Percentiles rank a stretch among this genome's conserved stretches.
phyloP scores from a whole-genome alignment of 345 rosid genomes.

The Ceriops tagal region DNA sequence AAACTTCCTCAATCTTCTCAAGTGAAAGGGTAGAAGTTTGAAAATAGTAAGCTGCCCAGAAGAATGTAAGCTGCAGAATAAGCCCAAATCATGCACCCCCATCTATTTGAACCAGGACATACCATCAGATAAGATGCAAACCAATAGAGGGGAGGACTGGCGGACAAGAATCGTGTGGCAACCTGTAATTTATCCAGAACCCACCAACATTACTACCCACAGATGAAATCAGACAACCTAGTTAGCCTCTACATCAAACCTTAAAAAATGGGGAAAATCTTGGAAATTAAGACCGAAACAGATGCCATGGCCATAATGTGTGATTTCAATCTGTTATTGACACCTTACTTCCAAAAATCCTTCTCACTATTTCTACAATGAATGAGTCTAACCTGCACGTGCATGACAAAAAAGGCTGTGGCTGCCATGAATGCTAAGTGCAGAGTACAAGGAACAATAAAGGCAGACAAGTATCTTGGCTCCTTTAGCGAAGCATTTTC shows the following conservation, averaged over 20 bases:
- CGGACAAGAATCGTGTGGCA: slow-evolving; percentile 83
- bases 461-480: slow-evolving; percentile 42
- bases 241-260: background rate
- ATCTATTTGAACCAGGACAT: slow-evolving; percentile 35
- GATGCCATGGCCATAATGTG: background rate
- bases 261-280: background rate
- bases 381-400: slow-evolving; percentile 65
- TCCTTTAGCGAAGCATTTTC: slow-evolving; percentile 31
- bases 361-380: no score
- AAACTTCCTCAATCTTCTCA: slow-evolving; percentile 19
- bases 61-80: slow-evolving; percentile 73
- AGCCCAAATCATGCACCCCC: slow-evolving; percentile 68
- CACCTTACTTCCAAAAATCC: background rate
- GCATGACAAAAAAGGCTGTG: slow-evolving; percentile 82
- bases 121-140: slow-evolving; percentile 55
- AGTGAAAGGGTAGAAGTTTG: slow-evolving; percentile 91
- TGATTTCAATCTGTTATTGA: background rate
- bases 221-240: background rate
- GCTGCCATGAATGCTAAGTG: slow-evolving; percentile 71
- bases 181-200: slow-evolving; percentile 46
- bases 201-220: background rate
- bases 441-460: slow-evolving; percentile 58
- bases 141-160: slow-evolving; percentile 86
- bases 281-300: background rate
- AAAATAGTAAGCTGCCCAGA: slow-evolving; percentile 74